phyloP scores from a whole-genome alignment of 2,329 filamentous ascomycete genomes.

The Fusarium falciforme region DNA sequence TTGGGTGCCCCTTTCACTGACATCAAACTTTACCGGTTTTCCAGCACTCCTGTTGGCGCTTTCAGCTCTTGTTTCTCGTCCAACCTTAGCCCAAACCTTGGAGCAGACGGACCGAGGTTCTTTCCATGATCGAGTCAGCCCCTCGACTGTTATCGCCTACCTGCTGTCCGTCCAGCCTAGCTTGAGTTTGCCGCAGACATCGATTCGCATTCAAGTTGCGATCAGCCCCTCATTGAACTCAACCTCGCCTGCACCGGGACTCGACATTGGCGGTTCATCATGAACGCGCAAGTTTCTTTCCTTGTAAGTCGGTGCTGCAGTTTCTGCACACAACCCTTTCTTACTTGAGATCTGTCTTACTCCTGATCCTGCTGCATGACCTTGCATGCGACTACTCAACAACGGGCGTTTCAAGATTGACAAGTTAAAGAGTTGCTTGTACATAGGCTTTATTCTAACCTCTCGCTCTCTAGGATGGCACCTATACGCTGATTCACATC shows the following conservation, averaged over 20 bases:
- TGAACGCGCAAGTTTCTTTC: constrained; percentile 69
- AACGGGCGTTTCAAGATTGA: neutral
- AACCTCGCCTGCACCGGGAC: constrained; percentile 3
- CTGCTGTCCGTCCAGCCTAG: constrained; percentile 13
- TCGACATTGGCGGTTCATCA: constrained; percentile 46
- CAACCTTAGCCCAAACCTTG: constrained; percentile 36
- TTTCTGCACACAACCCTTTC: neutral
- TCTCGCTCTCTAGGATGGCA: constrained; percentile 75
- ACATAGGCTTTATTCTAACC: constrained; percentile 43
- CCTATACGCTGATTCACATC: constrained; percentile 90
- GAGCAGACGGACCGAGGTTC: constrained; percentile 25
- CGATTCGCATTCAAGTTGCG: constrained; percentile 7
- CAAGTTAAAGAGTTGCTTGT: neutral
- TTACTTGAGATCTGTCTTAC: neutral
- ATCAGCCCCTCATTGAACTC: neutral
- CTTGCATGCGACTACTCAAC: neutral
- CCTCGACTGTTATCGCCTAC: constrained; percentile 26
- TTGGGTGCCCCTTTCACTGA: constrained; percentile 1
- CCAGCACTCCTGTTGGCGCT: constrained; percentile 11
- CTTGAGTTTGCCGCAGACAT: constrained; percentile 12
- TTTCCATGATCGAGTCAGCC: constrained; percentile 36
- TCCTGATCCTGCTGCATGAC: neutral
- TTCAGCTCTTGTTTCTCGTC: constrained; percentile 26
- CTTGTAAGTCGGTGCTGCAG: constrained; percentile 57
- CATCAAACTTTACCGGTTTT: constrained; percentile 36